Base-by-base conservation (phyloP, 225 moss, liverwort and hornwort genomes). In the Antitrichia curtipendula region DNA sequence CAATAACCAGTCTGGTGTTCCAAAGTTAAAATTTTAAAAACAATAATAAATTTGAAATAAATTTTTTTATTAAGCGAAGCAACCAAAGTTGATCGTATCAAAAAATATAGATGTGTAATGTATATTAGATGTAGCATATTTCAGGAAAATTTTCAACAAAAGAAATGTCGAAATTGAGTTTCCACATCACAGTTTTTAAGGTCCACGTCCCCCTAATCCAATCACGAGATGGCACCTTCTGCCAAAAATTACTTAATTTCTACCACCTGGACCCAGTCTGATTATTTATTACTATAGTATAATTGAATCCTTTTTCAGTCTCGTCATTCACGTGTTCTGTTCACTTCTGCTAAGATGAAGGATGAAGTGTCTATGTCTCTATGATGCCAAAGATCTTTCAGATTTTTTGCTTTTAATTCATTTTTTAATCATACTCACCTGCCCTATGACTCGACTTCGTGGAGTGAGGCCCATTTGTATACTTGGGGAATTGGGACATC, bases 1-100 rank as follows among this genome's bases (percentile, higher is more conserved):
- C 4, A 14, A 4, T 50, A 4, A 50, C 50, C 13, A 50, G 3
- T 4, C 13, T 14, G 3, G 3, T 50, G 50, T 50, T 50, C 50
- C 50, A 50, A 50, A 4, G 50, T 50, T 50, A 63, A 34, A 63
- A 9, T 9, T 63, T 17, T 8, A 13, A 63, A 63, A 34, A 63
- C 63, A 34, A 63, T 9, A 18, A 34, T 19, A 19, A 64, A 34
- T 18, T 0, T 65, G 13, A 19, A n/a, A 21, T n/a, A 65, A n/a
- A 13, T 14, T 50, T 50, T 13, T 13, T 50, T 50, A 3, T 47
- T 1, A 11, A 20, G 6, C 20, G 3, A 12, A n/a, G 21, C 3
- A 19, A 64, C 10, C 1, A 0, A 36, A 2, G n/a, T n/a, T n/a
- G 36, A 64, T 6, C 3, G 0, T 19, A 10, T 18, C 36, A 5